Evolutionary conservation across 1,284 basidiomycete species (phyloP).

Genomic region (Heterobasidion irregulare): DNA sequence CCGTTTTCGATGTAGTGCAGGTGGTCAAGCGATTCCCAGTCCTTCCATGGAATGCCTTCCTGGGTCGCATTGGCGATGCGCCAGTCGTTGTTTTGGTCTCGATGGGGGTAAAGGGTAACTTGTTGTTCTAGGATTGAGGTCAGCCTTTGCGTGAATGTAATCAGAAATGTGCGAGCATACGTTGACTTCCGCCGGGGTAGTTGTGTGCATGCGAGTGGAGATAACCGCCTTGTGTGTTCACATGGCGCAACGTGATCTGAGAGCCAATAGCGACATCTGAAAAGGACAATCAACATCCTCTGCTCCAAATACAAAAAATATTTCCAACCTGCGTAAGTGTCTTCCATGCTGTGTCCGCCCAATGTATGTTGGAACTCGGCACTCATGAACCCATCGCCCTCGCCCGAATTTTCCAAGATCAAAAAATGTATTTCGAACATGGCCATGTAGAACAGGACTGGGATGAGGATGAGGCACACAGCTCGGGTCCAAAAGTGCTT

Average conservation of each 20-base stretch:
- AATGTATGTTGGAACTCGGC: slow-evolving; percentile 97
- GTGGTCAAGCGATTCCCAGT: slow-evolving; percentile 44
- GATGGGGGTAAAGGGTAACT: slow-evolving; percentile 95
- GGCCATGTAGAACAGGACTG: slow-evolving; percentile 85
- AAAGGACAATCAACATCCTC: slow-evolving; percentile 1
- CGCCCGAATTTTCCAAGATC: slow-evolving; percentile 83
- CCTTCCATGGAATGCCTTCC: slow-evolving; percentile 38
- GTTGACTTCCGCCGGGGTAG: slow-evolving; percentile 83
- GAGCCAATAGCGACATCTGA: slow-evolving; percentile 86
- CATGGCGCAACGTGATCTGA: slow-evolving; percentile 76
- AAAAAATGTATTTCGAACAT: slow-evolving; percentile 96
- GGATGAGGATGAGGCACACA: slow-evolving; percentile 82
- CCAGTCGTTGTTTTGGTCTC: slow-evolving; percentile 91
- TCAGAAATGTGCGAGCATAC: slow-evolving; percentile 32
- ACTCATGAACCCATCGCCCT: slow-evolving; percentile 99
- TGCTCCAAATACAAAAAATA: not conserved
- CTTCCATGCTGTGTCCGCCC: slow-evolving; percentile 83
- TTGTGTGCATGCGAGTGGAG: slow-evolving; percentile 90
- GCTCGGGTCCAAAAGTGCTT: slow-evolving; percentile 87
- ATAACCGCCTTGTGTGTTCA: slow-evolving; percentile 97
- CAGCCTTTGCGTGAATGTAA: not conserved
- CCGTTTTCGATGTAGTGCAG: slow-evolving; percentile 62
- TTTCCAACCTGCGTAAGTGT: slow-evolving; percentile 78
- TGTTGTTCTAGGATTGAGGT: slow-evolving; percentile 72
- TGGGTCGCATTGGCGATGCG: slow-evolving; percentile 66